Conservation (phyloP, 1,284 basidiomycete species). For the Malassezia arunalokei region DNA sequence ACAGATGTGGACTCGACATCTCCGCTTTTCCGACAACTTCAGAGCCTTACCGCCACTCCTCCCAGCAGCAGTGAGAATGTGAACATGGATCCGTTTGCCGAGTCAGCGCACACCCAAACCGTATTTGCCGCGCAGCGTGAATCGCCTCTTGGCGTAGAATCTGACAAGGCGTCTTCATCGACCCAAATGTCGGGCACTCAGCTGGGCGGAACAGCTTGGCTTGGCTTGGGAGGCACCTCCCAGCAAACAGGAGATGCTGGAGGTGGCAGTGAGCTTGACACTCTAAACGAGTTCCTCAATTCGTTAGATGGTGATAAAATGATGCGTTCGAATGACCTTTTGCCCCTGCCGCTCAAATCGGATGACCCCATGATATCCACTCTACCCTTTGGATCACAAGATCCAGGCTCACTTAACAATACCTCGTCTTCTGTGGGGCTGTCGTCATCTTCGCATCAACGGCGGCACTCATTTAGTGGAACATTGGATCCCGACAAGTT, state of each 20-base stretch:
- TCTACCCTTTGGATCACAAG: not conserved
- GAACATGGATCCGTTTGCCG: not conserved
- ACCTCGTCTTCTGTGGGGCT: not conserved
- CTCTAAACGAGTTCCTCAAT: constrained; percentile 40
- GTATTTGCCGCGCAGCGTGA: not conserved
- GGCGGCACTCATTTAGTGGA: not conserved
- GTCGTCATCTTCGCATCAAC: not conserved
- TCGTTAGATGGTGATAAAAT: constrained; percentile 23
- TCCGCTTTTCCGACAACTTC: not conserved
- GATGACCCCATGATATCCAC: not conserved
- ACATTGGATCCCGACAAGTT: not conserved
- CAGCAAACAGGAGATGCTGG: constrained; percentile 30
- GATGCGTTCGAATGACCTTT: not conserved
- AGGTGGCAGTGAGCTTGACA: constrained; percentile 35
- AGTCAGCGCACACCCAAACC: not conserved
- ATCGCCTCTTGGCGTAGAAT: not conserved
- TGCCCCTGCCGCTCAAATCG: not conserved
- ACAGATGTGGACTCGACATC: not conserved
- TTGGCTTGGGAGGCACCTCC: constrained; percentile 31
- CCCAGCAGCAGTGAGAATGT: not conserved
- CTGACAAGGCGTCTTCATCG: not conserved
- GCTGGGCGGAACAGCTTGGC: constrained; percentile 36
- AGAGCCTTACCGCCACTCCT: not conserved
- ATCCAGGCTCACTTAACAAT: not conserved
- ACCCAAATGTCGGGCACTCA: constrained; percentile 1